These are phyloP conservation scores for Citrullus amarus DNA, from an alignment of 306 rosid species.

Conservation along the genomic window DNA sequence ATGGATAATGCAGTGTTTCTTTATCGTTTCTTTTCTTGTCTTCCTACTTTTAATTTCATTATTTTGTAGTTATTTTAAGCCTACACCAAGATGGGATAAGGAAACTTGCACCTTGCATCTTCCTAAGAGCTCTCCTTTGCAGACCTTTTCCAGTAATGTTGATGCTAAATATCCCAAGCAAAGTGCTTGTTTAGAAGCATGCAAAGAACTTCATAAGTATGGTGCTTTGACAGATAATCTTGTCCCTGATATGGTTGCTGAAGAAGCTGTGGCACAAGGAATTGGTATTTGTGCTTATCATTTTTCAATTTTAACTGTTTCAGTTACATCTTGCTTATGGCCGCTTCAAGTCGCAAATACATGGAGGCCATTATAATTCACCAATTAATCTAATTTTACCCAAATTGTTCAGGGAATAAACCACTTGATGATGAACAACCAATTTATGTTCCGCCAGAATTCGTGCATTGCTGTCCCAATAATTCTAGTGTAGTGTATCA, in stretches of 20 bases:
- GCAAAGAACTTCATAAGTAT: constrained; percentile 66
- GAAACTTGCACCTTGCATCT: constrained; percentile 42
- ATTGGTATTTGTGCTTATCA: constrained; percentile 29
- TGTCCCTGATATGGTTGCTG: constrained; percentile 47
- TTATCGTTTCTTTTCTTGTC: not conserved
- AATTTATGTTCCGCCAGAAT: constrained; percentile 43
- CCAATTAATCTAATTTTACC: constrained; percentile 5
- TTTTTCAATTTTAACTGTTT: not conserved
- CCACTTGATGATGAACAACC: constrained; percentile 47
- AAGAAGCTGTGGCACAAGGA: constrained; percentile 38
- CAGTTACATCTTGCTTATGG: not conserved
- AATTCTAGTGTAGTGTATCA: constrained; percentile 26
- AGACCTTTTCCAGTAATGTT: constrained; percentile 32
- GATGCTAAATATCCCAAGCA: constrained; percentile 36
- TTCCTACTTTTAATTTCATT: constrained; percentile 5
- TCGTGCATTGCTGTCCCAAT: constrained; percentile 22
- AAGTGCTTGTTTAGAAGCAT: constrained; percentile 78
- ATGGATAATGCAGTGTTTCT: not conserved
- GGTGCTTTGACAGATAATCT: constrained; percentile 80
- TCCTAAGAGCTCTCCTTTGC: constrained; percentile 74
- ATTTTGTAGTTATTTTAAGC: constrained; percentile 60
- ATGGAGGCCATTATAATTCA: not conserved
- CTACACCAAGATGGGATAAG: constrained; percentile 61
- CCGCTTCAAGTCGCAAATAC: not conserved
- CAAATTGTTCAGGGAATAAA: constrained; percentile 30